Evolutionary conservation across 345 rosid species (phyloP).

Genomic region (Schrenkiella parvula): DNA sequence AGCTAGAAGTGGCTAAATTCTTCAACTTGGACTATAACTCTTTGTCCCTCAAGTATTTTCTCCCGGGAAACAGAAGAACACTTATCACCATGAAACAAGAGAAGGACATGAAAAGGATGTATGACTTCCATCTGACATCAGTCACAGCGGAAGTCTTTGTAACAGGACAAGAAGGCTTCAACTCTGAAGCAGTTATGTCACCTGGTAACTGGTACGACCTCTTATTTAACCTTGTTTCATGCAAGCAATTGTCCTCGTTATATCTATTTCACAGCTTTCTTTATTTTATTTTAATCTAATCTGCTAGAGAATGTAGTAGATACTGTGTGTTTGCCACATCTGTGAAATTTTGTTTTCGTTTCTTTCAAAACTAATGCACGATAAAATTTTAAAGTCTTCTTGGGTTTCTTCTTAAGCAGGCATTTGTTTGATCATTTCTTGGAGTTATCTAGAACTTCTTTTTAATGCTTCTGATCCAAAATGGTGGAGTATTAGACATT

Average conservation of each 20-base stretch:
- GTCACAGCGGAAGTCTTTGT: constrained; percentile 78
- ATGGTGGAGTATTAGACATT: background rate
- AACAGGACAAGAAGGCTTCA: constrained; percentile 59
- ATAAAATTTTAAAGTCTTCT: background rate
- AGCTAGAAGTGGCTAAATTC: constrained; percentile 65
- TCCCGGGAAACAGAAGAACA: constrained; percentile 70
- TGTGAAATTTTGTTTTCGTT: background rate
- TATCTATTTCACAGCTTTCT: background rate
- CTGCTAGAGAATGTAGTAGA: background rate
- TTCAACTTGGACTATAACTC: constrained; percentile 60
- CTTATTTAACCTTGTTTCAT: background rate
- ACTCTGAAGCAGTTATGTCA: constrained; percentile 26
- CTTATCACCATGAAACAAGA: constrained; percentile 69
- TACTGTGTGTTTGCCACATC: background rate
- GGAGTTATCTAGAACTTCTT: background rate
- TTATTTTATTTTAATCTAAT: background rate
- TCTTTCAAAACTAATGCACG: background rate
- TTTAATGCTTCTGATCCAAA: background rate
- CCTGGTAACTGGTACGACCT: constrained; percentile 46
- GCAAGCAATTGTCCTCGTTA: background rate
- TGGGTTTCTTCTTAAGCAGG: background rate
- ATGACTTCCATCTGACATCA: constrained; percentile 55
- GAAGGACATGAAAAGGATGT: constrained; percentile 79
- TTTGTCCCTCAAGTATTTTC: constrained; percentile 79
- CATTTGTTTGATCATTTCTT: background rate